Conservation (phyloP, 768 basidiomycete genomes). For the Leucocoprinus sp. region DNA sequence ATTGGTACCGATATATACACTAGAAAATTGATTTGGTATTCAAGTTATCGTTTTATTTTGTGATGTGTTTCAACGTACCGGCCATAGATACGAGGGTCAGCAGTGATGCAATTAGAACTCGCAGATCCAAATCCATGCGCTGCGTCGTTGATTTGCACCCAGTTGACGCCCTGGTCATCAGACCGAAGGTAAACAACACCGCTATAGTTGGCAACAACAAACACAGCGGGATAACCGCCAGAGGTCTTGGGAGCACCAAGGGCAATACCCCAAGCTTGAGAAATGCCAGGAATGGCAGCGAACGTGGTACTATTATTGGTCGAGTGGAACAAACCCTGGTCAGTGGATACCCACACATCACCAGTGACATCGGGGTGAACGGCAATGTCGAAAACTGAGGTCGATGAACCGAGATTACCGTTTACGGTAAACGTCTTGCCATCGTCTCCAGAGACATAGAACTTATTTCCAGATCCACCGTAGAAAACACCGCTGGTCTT, state of each 20-base stretch:
- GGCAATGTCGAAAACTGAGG: conserved; percentile 40
- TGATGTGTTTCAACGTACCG: conserved; percentile 27
- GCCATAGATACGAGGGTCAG: conserved; percentile 46
- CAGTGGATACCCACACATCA: conserved; percentile 59
- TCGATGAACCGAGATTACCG: conserved; percentile 39
- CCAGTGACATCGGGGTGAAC: conserved; percentile 47
- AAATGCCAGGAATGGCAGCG: conserved; percentile 36
- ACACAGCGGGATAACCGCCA: conserved; percentile 47
- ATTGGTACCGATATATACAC: conserved; percentile 55
- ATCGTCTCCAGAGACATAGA: conserved; percentile 53
- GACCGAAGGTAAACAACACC: conserved; percentile 47
- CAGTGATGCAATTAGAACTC: conserved; percentile 37
- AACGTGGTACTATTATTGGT: conserved; percentile 44
- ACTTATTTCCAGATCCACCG: conserved; percentile 43
- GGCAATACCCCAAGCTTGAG: conserved; percentile 49
- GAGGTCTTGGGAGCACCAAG: conserved; percentile 42
- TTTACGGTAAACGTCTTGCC: conserved; percentile 42
- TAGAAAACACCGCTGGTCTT: conserved; percentile 49
- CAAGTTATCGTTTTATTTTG: background rate
- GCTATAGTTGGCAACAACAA: conserved; percentile 44
- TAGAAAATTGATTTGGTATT: conserved; percentile 14
- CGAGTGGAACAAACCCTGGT: conserved; percentile 49
- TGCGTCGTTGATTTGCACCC: conserved; percentile 53
- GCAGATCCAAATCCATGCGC: conserved; percentile 50
- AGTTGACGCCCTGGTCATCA: conserved; percentile 46